Conservation (phyloP, 192 early-diverging fungal species). For the Coemansia reversa region DNA sequence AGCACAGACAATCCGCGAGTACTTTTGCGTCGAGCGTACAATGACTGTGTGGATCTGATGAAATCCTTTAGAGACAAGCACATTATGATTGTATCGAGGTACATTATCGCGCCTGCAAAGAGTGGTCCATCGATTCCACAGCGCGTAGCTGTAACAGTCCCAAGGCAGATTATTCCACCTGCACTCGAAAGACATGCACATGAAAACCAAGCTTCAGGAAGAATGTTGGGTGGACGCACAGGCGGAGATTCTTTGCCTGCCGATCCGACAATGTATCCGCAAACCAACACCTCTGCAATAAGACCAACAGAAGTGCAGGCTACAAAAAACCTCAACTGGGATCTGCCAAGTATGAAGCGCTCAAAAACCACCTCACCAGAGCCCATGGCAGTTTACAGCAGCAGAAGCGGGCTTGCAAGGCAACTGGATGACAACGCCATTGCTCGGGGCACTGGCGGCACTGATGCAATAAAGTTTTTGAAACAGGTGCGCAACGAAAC, state of each 20-base stretch:
- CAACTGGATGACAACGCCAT: constrained; percentile 59
- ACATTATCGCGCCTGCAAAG: constrained; percentile 82
- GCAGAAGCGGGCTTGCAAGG: constrained; percentile 57
- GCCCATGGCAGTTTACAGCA: neutral
- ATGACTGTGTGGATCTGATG: constrained; percentile 77
- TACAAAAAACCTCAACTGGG: constrained; percentile 2
- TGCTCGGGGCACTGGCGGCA: constrained; percentile 78
- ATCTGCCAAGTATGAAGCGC: neutral
- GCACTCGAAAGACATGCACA: constrained; percentile 17
- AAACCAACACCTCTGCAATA: constrained; percentile 33
- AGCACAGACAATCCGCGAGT: constrained; percentile 24
- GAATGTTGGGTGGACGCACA: constrained; percentile 28
- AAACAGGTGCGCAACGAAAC: constrained; percentile 89
- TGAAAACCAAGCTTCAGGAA: neutral
- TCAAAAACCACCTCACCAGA: constrained; percentile 3
- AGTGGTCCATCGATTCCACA: constrained; percentile 68
- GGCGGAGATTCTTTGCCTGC: constrained; percentile 52
- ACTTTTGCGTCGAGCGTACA: constrained; percentile 68
- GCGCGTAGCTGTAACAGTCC: constrained; percentile 2
- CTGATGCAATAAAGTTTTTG: constrained; percentile 90
- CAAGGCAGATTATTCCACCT: constrained; percentile 26
- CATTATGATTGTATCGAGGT: constrained; percentile 87
- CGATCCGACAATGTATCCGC: constrained; percentile 51
- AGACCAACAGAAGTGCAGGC: neutral
- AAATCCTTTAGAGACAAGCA: constrained; percentile 88